A percentile compares a stretch with the other conserved stretches of the same genome.
These are phyloP conservation scores for Boletus subparvulus DNA, from an alignment of 768 basidiomycete genomes.

Conservation along the genomic window DNA sequence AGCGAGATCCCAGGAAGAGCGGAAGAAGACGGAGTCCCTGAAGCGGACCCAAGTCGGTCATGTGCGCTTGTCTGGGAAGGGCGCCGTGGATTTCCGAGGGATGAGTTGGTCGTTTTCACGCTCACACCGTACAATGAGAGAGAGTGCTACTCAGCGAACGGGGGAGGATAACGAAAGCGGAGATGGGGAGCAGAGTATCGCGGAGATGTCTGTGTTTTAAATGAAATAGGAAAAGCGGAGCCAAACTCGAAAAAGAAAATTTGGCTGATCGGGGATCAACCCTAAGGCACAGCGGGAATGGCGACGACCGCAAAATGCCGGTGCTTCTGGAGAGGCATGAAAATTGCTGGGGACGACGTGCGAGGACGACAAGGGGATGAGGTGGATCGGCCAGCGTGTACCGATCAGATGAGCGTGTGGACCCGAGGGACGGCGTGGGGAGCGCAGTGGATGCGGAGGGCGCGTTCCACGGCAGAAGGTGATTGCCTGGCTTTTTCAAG, in stretches of 20 bases:
- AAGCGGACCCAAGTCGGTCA: slow-evolving; percentile 19
- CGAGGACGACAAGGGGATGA: background rate
- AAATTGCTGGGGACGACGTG: background rate
- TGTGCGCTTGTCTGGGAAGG: background rate
- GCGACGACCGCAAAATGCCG: slow-evolving; percentile 33
- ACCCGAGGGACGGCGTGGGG: slow-evolving; percentile 4
- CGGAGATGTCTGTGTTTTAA: slow-evolving; percentile 31
- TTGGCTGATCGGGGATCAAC: slow-evolving; percentile 65
- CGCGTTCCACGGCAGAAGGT: slow-evolving; percentile 12
- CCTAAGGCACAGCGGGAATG: slow-evolving; percentile 31
- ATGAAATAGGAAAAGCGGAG: slow-evolving; percentile 29
- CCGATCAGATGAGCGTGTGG: background rate
- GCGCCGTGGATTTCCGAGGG: slow-evolving; percentile 21
- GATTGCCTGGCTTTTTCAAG: slow-evolving; percentile 18
- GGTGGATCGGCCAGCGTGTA: background rate
- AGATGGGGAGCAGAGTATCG: slow-evolving; percentile 14
- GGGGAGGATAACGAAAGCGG: background rate
- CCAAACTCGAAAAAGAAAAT: slow-evolving; percentile 34
- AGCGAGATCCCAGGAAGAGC: slow-evolving; percentile 24
- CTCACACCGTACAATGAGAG: slow-evolving; percentile 1
- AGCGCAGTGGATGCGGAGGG: background rate
- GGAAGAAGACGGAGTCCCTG: slow-evolving; percentile 24
- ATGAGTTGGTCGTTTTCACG: background rate
- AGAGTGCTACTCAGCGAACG: slow-evolving; percentile 19
- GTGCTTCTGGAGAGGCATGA: slow-evolving; percentile 1